Conservation (phyloP, 2,329 filamentous ascomycete species). For the Penicillium sp. region DNA sequence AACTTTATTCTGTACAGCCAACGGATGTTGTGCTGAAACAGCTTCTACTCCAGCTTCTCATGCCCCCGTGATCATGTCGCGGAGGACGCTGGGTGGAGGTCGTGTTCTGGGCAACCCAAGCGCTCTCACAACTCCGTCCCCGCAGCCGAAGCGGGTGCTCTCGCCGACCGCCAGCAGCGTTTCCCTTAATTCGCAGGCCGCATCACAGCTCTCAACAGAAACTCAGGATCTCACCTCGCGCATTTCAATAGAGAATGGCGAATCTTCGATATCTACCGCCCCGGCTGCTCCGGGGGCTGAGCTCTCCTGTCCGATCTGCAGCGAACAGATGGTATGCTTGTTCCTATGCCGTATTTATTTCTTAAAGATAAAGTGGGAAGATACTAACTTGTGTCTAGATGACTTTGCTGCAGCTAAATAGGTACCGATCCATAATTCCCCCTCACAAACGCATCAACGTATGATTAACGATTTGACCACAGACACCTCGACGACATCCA, state of each 20-base stretch:
- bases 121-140: conserved; percentile 55
- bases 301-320: conserved; percentile 93
- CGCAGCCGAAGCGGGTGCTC: conserved; percentile 40
- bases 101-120: conserved; percentile 81
- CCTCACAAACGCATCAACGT: not conserved
- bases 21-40: conserved; percentile 16
- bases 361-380: not conserved
- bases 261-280: conserved; percentile 40
- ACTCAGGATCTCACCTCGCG: conserved; percentile 71
- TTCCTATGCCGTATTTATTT: not conserved
- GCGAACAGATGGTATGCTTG: conserved; percentile 77
- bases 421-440: conserved; percentile 38
- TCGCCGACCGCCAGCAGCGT: conserved; percentile 64
- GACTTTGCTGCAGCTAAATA: conserved; percentile 84
- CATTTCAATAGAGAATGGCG: conserved; percentile 60
- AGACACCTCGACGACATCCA: conserved; percentile 81
- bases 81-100: conserved; percentile 81
- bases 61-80: conserved; percentile 57
- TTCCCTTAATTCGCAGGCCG: conserved; percentile 65
- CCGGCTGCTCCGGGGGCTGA: conserved; percentile 53
- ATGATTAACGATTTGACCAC: conserved; percentile 18
- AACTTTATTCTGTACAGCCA: conserved; percentile 15
- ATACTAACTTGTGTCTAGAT: conserved; percentile 46
- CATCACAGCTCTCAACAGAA: conserved; percentile 60
- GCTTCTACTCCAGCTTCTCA: conserved; percentile 21